Percentiles rank a stretch among this genome's conserved stretches.
Evolutionary conservation across 2,329 filamentous ascomycete genomes (phyloP).

Genomic region (Diaporthe vaccinii): DNA sequence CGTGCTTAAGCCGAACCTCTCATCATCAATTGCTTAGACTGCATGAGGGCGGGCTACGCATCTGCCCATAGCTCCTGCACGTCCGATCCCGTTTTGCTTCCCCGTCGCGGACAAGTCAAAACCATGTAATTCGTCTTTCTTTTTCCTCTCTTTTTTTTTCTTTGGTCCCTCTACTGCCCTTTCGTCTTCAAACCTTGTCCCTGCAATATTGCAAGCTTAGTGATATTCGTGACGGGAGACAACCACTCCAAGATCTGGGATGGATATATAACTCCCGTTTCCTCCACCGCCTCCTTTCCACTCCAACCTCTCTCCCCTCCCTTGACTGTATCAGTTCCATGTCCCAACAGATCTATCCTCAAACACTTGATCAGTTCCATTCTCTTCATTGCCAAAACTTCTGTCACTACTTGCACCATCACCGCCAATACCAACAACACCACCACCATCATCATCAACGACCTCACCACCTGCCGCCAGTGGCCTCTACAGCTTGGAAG

Average conservation of each 20-base stretch:
- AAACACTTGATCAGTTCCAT: not conserved
- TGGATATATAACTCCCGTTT: slow-evolving; percentile 38
- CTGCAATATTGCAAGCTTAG: slow-evolving; percentile 31
- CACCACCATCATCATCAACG: not conserved
- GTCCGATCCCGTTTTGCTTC: slow-evolving; percentile 34
- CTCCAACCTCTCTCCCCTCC: slow-evolving; percentile 19
- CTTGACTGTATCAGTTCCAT: slow-evolving; percentile 9
- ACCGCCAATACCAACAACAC: not conserved
- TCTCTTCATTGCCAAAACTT: not conserved
- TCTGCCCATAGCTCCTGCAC: slow-evolving; percentile 33
- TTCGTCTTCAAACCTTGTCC: slow-evolving; percentile 31
- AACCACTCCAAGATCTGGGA: not conserved
- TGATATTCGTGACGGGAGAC: slow-evolving; percentile 4
- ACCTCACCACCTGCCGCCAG: not conserved
- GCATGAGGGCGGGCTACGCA: slow-evolving; percentile 32
- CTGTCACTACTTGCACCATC: not conserved
- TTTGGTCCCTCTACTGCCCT: not conserved
- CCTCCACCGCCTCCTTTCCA: slow-evolving; percentile 32
- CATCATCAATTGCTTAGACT: slow-evolving; percentile 19
- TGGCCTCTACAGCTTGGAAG: not conserved
- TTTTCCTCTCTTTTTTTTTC: slow-evolving; percentile 8
- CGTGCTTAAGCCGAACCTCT: not conserved
- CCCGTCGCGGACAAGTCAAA: slow-evolving; percentile 19
- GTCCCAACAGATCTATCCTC: slow-evolving; percentile 31
- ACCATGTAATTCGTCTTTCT: slow-evolving; percentile 18